phyloP scores from a whole-genome alignment of 225 moss, liverwort and hornwort genomes.

The Thuidium tamariscinum region DNA sequence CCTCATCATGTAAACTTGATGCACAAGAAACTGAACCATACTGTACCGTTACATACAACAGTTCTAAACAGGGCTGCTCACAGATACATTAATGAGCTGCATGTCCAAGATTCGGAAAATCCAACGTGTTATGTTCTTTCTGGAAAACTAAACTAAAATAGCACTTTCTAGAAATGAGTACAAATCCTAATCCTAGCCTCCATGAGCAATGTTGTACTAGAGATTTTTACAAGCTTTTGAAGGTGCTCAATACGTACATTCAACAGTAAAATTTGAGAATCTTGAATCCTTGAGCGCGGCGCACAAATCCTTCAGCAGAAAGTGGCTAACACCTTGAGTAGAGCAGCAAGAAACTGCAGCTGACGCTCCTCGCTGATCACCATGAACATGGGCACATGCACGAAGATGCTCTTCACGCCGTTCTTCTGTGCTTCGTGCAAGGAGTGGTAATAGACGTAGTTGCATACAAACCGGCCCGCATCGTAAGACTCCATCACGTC shows the following conservation, averaged over 20 bases:
- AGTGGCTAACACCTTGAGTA: slow-evolving; percentile 47
- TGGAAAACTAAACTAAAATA: not conserved
- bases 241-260: slow-evolving; percentile 6
- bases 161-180: not conserved
- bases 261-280: not conserved
- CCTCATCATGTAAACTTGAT: not conserved
- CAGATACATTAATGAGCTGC: not conserved
- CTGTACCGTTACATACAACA: not conserved
- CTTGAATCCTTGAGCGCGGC: not conserved
- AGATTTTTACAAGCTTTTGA: slow-evolving; percentile 4
- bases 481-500: slow-evolving; percentile 63
- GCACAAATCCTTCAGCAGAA: slow-evolving; percentile 8
- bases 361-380: slow-evolving; percentile 50
- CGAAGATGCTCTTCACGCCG: slow-evolving; percentile 61
- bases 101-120: not conserved
- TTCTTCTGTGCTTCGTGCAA: slow-evolving; percentile 51
- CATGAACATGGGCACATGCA: slow-evolving; percentile 75
- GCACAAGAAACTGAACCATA: not conserved
- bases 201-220: slow-evolving; percentile 2
- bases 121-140: not conserved
- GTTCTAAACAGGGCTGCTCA: not conserved
- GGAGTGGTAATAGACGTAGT: slow-evolving; percentile 90
- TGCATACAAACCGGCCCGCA: slow-evolving; percentile 91
- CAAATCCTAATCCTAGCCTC: not conserved
- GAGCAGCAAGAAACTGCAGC: slow-evolving; percentile 60